Base-by-base conservation (phyloP, 176 grass and related monocot genomes). In the Themeda triandra region DNA sequence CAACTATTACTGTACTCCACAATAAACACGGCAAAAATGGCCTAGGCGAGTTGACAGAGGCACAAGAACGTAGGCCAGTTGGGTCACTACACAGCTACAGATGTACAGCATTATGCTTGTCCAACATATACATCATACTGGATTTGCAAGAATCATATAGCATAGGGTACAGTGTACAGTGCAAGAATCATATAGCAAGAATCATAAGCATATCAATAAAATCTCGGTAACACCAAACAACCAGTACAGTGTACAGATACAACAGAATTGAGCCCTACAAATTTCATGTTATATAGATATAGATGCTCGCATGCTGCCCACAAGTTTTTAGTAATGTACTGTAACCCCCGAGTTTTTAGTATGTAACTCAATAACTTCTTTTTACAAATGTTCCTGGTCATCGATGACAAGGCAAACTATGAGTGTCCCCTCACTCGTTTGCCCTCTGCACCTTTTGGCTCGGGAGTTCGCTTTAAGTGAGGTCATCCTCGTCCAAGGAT, bases 401-500 rank as follows among this genome's bases (percentile, higher is more conserved):
- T 45, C n/a, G 10, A 80, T 54, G 25, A 13, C 41, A 41, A 10
- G 39, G 6, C 7, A 56, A 48, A 64, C 19, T 41, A 62, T 1
- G 29, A 45, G 23, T 28, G 28, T 56, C 14, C 68, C 1, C 18
- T 76, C 51, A 77, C 6, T 24, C 24, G 19, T 40, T 37, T 75
- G 11, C 41, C 45, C 49, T 58, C 37, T 72, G 71, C 71, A 36
- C 64, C 37, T 60, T 88, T 75, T 6, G 23, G 1, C 24, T 24
- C 0, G 24, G 5, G 73, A 60, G 62, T 14, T 69, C 40, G 10
- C 70, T n/a, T 90, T 89, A 98, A 56, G 96, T 95, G 19, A 98
- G 96, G 80, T 98, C 91, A 84, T 98, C 78, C 87, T 98, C 96
- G 75, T 98, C 92, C 88, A 98, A 85, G 24, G 71, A 32, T 28